Percentiles rank a stretch among this genome's conserved stretches.
These are phyloP conservation scores for Tylopilus sp. DNA, from an alignment of 768 basidiomycete genomes.

Conservation along the genomic window DNA sequence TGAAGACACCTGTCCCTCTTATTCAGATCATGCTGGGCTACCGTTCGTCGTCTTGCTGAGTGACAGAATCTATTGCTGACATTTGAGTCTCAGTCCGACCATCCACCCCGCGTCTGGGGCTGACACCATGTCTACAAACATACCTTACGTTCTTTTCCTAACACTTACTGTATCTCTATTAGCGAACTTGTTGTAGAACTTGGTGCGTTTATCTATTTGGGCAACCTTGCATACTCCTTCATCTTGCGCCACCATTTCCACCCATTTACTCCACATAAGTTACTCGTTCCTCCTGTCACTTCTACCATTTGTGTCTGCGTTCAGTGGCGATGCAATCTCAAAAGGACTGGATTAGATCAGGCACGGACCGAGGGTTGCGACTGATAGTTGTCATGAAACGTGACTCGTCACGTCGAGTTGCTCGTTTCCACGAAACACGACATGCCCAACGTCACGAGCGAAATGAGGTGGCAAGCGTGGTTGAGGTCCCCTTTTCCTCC, in stretches of 20 bases:
- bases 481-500: conserved; percentile 20
- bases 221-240: conserved; percentile 1
- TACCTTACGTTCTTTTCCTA: conserved; percentile 20
- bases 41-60: conserved; percentile 42
- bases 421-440: conserved; percentile 64
- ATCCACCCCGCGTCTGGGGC: conserved; percentile 25
- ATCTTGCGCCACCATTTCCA: conserved; percentile 2
- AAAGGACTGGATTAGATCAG: neutral
- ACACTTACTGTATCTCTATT: conserved; percentile 14
- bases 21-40: conserved; percentile 61
- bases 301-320: neutral
- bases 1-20: conserved; percentile 64
- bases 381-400: neutral
- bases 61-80: conserved; percentile 1
- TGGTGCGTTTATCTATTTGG: neutral
- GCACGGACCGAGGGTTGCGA: neutral
- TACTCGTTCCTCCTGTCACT: neutral
- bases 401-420: conserved; percentile 23
- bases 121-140: conserved; percentile 7
- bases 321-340: neutral
- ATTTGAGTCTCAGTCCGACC: conserved; percentile 26
- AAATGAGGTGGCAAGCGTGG: conserved; percentile 58
- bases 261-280: neutral
- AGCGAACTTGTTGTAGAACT: conserved; percentile 18
- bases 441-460: conserved; percentile 60